Conservation (phyloP, 192 early-diverging fungal genomes). For the Lunasporangiospora selenospora region DNA sequence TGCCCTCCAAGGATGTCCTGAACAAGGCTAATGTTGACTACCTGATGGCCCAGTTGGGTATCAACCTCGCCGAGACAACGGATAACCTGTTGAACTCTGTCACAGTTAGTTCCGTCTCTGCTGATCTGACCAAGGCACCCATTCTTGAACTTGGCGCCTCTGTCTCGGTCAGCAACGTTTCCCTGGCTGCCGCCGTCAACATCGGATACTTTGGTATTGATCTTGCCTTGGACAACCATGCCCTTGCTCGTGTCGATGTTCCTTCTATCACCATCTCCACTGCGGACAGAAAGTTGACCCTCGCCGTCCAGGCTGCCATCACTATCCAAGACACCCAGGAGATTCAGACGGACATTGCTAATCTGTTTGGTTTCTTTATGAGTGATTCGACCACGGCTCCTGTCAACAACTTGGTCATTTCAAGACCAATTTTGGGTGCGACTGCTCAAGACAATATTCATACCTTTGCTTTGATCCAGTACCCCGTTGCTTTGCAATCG, state of each 20-base stretch:
- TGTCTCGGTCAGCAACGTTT: constrained; percentile 36
- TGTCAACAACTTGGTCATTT: constrained; percentile 29
- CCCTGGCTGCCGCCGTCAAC: constrained; percentile 43
- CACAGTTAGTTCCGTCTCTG: too few species aligned
- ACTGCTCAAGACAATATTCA: constrained; percentile 37
- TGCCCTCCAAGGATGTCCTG: constrained; percentile 9
- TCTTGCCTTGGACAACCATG: constrained; percentile 33
- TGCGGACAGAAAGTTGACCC: constrained; percentile 34
- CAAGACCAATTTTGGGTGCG: constrained; percentile 30
- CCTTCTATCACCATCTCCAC: constrained; percentile 41
- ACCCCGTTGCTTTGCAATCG: constrained; percentile 12
- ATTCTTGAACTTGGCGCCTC: constrained; percentile 41
- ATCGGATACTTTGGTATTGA: constrained; percentile 48
- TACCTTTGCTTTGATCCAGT: constrained; percentile 30
- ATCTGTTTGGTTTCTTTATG: too few species aligned
- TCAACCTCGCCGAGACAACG: too few species aligned
- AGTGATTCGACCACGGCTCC: constrained; percentile 29
- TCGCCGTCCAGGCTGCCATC: constrained; percentile 29
- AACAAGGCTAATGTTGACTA: constrained; percentile 6
- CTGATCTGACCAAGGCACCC: constrained; percentile 42
- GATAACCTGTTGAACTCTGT: too few species aligned
- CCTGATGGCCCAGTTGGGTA: too few species aligned
- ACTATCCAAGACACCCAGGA: constrained; percentile 34
- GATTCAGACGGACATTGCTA: too few species aligned
- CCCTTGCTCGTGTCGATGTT: constrained; percentile 35